These are phyloP conservation scores for Xylariales sp. DNA, from an alignment of 2,329 filamentous ascomycete species.

Conservation along the genomic window DNA sequence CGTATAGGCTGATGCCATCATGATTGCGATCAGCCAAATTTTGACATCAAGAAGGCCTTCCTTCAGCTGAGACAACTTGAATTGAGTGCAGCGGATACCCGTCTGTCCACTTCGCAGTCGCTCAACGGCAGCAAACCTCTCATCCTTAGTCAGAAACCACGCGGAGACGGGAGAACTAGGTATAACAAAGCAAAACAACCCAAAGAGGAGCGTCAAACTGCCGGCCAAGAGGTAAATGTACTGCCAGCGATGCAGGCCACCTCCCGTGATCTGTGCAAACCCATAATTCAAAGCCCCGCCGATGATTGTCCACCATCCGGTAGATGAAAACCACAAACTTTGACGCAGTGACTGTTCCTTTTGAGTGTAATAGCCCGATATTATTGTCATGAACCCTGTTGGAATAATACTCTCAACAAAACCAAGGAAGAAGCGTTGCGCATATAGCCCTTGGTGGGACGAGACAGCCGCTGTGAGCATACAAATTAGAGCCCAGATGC, in stretches of 20 bases:
- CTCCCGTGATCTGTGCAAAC: slow-evolving; percentile 57
- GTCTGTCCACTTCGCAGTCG: slow-evolving; percentile 58
- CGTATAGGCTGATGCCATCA: slow-evolving; percentile 68
- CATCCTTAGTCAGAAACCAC: slow-evolving; percentile 62
- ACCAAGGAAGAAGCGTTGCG: slow-evolving; percentile 60
- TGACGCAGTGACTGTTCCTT: slow-evolving; percentile 60
- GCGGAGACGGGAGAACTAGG: slow-evolving; percentile 63
- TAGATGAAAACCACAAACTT: slow-evolving; percentile 62
- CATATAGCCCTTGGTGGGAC: slow-evolving; percentile 58
- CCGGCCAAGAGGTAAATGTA: slow-evolving; percentile 67
- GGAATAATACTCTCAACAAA: slow-evolving; percentile 62
- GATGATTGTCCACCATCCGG: slow-evolving; percentile 57
- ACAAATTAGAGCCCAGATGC: slow-evolving; percentile 63
- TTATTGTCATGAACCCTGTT: slow-evolving; percentile 61
- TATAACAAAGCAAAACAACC: slow-evolving; percentile 58
- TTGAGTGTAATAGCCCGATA: slow-evolving; percentile 61
- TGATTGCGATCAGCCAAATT: slow-evolving; percentile 58
- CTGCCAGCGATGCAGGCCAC: slow-evolving; percentile 58
- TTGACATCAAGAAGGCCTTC: slow-evolving; percentile 58
- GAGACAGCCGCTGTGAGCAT: slow-evolving; percentile 65
- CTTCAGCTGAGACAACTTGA: slow-evolving; percentile 54
- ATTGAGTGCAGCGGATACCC: slow-evolving; percentile 54
- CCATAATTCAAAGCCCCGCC: slow-evolving; percentile 63
- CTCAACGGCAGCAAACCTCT: slow-evolving; percentile 61
- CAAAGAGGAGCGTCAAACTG: slow-evolving; percentile 58